Evolutionary conservation across 352 stramenopile species (phyloP), one percentile per base, ranked within the genome.

Genomic region (Phytophthora litchii): DNA sequence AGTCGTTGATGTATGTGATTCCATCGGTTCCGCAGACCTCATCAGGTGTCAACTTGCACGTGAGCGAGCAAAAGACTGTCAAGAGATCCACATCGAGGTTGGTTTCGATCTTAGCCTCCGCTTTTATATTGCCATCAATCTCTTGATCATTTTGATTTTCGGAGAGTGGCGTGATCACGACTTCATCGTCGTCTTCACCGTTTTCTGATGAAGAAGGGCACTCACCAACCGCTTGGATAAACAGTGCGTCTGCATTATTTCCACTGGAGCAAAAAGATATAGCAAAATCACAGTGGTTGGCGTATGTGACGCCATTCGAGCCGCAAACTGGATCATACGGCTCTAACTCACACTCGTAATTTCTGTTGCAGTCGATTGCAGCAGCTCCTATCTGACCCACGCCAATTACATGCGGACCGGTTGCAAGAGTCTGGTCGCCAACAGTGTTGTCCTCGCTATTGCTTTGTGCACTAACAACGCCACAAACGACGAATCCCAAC

Each of bases 1-100:
- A 86, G 43, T 81, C 66, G 43, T 84, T 86, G 47, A 65, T 74
- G 48, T 86, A 86, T 14, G 74, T 86, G 48, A 69, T 45, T 43
- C 72, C 72, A 50, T 88, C 75, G 3, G 61, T 78, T n/a, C 78
- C 78, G 31, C 78, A 87, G 6, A 87, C 75, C 2, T 54, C 34
- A 17, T 79, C 64, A 20, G 46, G 70, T 48, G 54, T 64, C 40
- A 72, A 29, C 20, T 70, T 70, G 57, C 67, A 76, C 48, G 29
- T 76, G 29, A 76, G 48, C 4, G 60, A 64, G 42, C 67, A 76
- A 35, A 70, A 76, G 11, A 67, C 35, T 14, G 42, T 75, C 21
- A n/a, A 29, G 13, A 48, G 7, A n/a, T 73, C 64, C 2, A 65
- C 48, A 0, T 70, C 36, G 9, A 12, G 17, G 31, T 10, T 43